Evolutionary conservation across 805 yeast species (phyloP), one percentile per base, ranked within the genome.

Genomic region (Candida ascalaphidarum): DNA sequence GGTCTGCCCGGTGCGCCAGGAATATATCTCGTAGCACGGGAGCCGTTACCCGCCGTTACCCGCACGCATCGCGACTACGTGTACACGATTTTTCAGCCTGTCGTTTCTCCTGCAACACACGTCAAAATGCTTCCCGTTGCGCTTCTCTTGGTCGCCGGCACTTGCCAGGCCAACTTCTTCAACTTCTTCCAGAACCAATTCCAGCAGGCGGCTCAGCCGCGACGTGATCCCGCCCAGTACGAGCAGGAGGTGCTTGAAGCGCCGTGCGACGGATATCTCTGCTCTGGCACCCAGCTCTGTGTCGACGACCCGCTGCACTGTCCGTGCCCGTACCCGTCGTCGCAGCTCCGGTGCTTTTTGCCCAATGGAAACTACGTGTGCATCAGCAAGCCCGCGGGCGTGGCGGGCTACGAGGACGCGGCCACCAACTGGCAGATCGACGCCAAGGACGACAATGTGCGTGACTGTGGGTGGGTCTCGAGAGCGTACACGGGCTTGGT

Each of bases 321-420:
- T 50, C 95, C 96, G 2, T 92, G 98, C 50, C 85, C 84, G 3
- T 89, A 74, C 47, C 92, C 95, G 2, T 73, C 76, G 33, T 77
- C 94, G 1, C 95, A 89, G 49, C 45, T 82, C 35, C 81, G 83
- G 45, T 92, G 98, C 52, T 48, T 68, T 2, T 58, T 83, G 22
- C 94, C 96, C 0, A 77, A 73, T 37, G 67, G 74, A 12, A 71
- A 71, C 31, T 80, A 62, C 46, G 65, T 88, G 11, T 92, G 98
- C 52, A 80, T 92, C 23, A 81, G 96, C 13, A 81, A 80, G 40
- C 89, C 94, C 1, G 75, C 83, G 21, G 58, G 62, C 9, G 36
- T 57, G 5, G 37, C 43, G 10, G 41, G 50, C 3, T 69, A 63
- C 34, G 57, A 42, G 33, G 44, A 57, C 29, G 64, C 39, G 45